Percentiles rank a stretch among this genome's conserved stretches.
phyloP scores from a whole-genome alignment of 1,284 basidiomycete genomes.

The Trichosporon asahii region DNA sequence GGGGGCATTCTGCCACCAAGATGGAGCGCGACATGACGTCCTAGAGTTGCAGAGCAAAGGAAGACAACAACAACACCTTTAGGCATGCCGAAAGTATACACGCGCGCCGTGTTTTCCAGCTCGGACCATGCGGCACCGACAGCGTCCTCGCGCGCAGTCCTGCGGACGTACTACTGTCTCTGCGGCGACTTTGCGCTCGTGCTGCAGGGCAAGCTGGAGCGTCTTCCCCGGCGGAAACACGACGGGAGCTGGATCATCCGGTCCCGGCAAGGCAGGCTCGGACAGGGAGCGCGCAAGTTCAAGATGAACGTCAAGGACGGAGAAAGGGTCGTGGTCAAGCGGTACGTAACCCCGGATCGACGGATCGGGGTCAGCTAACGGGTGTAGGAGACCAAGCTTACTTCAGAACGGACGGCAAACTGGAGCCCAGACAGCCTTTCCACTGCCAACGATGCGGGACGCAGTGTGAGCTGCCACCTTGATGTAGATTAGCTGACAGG shows the following conservation, averaged over 20 bases:
- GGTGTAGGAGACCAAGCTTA: conserved; percentile 20
- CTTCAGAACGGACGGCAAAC: conserved; percentile 12
- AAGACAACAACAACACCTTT: background rate
- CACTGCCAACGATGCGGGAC: background rate
- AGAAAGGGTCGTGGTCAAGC: conserved; percentile 41
- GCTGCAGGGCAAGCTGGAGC: conserved; percentile 48
- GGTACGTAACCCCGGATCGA: conserved; percentile 25
- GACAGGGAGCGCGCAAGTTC: conserved; percentile 48
- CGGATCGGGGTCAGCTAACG: conserved; percentile 1
- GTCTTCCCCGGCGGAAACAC: conserved; percentile 41
- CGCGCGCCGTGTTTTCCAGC: conserved; percentile 45
- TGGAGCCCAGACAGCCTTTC: conserved; percentile 47
- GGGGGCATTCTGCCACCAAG: background rate
- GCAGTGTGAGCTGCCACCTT: background rate
- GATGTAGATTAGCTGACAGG: background rate
- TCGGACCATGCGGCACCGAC: conserved; percentile 46
- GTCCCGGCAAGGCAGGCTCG: conserved; percentile 11
- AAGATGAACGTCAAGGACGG: conserved; percentile 49
- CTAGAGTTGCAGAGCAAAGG: no score
- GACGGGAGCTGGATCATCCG: conserved; percentile 49
- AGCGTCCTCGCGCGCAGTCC: conserved; percentile 43
- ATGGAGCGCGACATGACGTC: background rate
- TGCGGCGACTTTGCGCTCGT: conserved; percentile 53
- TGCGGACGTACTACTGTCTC: conserved; percentile 52
- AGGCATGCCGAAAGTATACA: conserved; percentile 51